Base-by-base conservation (phyloP, 495 filamentous ascomycete species). In the Hypoxylon rickii region DNA sequence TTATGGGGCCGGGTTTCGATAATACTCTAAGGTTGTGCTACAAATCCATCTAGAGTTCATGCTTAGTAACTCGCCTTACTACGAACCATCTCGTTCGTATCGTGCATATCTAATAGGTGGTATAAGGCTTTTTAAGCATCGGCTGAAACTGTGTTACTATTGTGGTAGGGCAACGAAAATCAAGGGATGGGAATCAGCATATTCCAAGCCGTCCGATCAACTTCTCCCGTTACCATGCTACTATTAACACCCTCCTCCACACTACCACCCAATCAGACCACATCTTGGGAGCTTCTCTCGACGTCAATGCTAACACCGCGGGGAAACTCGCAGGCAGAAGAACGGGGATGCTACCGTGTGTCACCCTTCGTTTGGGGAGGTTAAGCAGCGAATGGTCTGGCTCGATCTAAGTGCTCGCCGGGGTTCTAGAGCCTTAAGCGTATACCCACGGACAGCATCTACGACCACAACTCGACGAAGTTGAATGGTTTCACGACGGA, bases 121-220 rank as follows among this genome's bases (percentile, higher is more conserved):
- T 51, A 58, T 43, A 46, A 33, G 49, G 48, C 49, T 53, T 42
- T 29, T 29, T 11, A 49, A 41, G 46, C 55, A 17, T 48, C 33
- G 20, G 40, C 51, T 61, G 58, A 55, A 61, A 61, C 58, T 41
- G 51, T 55, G 33, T 51, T 33, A 61, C 58, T 13, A 19, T 19
- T 32, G 40, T 42, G 51, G 58, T 61, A 50, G 39, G 58, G 51
- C 41, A 55, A 55, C 51, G 58, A 55, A 55, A 51, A 61, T 55
- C 34, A 10, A 42, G 31, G 12, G 36, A 46, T 61, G 58, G 58
- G 29, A 45, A 42, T 61, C 51, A 42, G 38, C 58, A 55, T 51
- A 34, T 12, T 26, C 32, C 16, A 15, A 20, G 40, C 22, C 41
- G 33, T 11, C 18, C 40, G 22, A 18, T 36, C 11, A 17, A 21